phyloP scores from a whole-genome alignment of 2,329 filamentous ascomycete genomes.

The Bertia moriformis region DNA sequence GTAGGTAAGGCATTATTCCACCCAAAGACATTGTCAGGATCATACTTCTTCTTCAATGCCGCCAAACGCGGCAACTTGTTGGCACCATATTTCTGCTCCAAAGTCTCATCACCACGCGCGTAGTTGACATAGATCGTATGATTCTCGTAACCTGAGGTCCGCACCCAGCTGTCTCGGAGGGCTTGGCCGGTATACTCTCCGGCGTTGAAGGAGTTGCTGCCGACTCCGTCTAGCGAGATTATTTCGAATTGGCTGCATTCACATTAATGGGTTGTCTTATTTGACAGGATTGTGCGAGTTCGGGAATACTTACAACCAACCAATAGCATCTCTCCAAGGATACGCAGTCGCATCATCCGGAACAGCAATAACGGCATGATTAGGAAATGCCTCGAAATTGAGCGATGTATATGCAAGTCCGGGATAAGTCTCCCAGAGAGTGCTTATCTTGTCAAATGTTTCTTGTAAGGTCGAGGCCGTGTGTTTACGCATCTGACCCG shows the following conservation, averaged over 20 bases:
- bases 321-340: slow-evolving; percentile 9
- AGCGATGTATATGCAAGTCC: not conserved
- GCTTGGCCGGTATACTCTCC: too few relatives aligned
- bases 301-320: slow-evolving; percentile 7
- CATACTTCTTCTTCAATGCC: slow-evolving; percentile 10
- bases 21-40: slow-evolving; percentile 11
- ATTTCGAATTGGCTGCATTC: too few relatives aligned
- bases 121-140: slow-evolving; percentile 12
- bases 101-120: slow-evolving; percentile 12
- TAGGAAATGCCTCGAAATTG: slow-evolving; percentile 6
- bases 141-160: slow-evolving; percentile 6
- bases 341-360: slow-evolving; percentile 9
- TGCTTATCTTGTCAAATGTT: slow-evolving; percentile 5
- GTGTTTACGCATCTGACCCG: too few relatives aligned
- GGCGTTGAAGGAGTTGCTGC: too few relatives aligned
- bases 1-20: slow-evolving; percentile 2
- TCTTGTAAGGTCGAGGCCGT: too few relatives aligned
- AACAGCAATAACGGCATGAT: slow-evolving; percentile 4
- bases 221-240: too few relatives aligned
- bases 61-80: slow-evolving; percentile 9
- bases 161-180: slow-evolving; percentile 2
- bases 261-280: too few relatives aligned
- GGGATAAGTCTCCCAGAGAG: slow-evolving; percentile 5
- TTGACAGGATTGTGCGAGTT: too few relatives aligned
- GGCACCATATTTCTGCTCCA: slow-evolving; percentile 8